Base-by-base conservation (phyloP, 331 rosid genomes). In the Phaseolus coccineus region DNA sequence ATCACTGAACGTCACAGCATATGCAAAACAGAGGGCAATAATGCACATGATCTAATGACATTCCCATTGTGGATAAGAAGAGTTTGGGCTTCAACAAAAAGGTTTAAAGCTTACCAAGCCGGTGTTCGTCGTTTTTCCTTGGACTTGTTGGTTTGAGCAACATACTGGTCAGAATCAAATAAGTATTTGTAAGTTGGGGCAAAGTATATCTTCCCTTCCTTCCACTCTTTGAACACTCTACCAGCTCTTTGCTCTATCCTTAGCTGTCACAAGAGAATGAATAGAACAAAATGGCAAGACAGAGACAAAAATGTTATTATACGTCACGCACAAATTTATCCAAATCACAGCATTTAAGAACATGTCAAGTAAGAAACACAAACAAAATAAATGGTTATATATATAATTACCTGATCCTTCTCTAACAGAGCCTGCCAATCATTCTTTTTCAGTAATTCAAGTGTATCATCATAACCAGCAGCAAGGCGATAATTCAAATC, bases 121-220 rank as follows among this genome's bases (percentile, higher is more conserved):
- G 99, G 99, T 46, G 96, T 91, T 12, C 99, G 80, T 47, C 88
- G 80, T 85, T 93, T 95, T 74, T 91, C 93, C 84, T 85, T 87
- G 39, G 94, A 90, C 37, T 90, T 90, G 37, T 88, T 88, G 72
- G 83, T 74, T 83, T 87, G 93, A 24, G 82, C 88, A 35, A 86
- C 99, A 70, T 93, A 93, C 58, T 84, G 84, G 64, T 93, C 91
- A 8, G 99, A 96, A 83, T 93, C 89, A 14, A 91, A 84, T 0
- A 91, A 69, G 78, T 96, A 96, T 76, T 96, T 96, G 90, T 96
- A 96, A 6, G 99, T 96, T 12, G 99, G 99, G 40, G 99, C 94
- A 78, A 96, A 96, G 16, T 30, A 33, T 85, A 96, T 96, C 12
- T 37, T 72, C 8, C 99, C 99, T 85, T 96, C 99, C 69, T 89